Percentiles rank a stretch among this genome's conserved stretches.
Evolutionary conservation across 441 rosid species (phyloP).

Genomic region (Rhodomyrtus psidioides): DNA sequence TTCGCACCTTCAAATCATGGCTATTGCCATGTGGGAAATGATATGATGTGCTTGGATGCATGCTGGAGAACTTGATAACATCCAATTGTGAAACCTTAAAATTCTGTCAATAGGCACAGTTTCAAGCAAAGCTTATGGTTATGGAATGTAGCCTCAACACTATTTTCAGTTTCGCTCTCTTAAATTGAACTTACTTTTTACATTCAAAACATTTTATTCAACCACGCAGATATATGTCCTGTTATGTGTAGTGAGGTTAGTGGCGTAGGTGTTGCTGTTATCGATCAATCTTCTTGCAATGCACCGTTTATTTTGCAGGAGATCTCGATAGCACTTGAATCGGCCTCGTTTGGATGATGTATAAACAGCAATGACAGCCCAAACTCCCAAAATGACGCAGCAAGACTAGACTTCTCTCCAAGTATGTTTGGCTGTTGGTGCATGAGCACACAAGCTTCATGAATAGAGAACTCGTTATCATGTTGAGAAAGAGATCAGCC

Average conservation of each 20-base stretch:
- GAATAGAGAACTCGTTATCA: background rate
- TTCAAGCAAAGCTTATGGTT: background rate
- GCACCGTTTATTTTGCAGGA: slow-evolving; percentile 32
- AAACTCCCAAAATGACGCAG: background rate
- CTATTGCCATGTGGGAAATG: background rate
- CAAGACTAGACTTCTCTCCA: background rate
- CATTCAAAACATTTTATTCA: background rate
- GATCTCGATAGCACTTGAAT: slow-evolving; percentile 39
- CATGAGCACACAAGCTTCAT: background rate
- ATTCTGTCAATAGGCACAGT: background rate
- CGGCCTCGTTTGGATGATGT: slow-evolving; percentile 8
- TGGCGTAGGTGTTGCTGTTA: background rate
- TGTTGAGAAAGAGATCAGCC: background rate
- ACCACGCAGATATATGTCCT: background rate
- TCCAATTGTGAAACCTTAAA: background rate
- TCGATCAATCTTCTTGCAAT: background rate
- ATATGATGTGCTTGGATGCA: background rate
- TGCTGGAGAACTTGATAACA: too few relatives aligned
- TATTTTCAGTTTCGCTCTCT: background rate
- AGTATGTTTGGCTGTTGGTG: background rate
- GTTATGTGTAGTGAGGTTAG: background rate
- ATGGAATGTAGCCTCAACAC: background rate
- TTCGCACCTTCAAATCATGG: background rate
- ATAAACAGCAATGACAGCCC: slow-evolving; percentile 1
- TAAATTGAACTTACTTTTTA: background rate